A percentile compares a stretch with the other conserved stretches of the same genome.
Evolutionary conservation across 805 yeast genomes (phyloP).

Genomic region (Ogataea siamensis): DNA sequence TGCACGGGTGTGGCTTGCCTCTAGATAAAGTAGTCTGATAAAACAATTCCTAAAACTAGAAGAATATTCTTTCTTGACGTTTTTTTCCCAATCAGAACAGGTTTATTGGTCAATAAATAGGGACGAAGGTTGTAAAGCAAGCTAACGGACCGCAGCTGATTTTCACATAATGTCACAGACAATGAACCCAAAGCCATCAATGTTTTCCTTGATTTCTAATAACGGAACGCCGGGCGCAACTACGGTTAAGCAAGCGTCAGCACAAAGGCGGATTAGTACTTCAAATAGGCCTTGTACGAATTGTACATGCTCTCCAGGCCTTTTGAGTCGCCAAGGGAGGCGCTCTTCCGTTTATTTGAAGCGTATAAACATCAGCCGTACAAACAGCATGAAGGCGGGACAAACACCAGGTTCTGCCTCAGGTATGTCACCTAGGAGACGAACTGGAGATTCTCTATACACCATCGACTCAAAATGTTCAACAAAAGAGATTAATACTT

Average conservation of each 20-base stretch:
- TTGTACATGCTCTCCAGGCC: slow-evolving; percentile 85
- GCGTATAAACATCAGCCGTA: slow-evolving; percentile 29
- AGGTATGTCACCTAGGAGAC: slow-evolving; percentile 34
- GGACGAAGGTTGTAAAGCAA: too few relatives aligned
- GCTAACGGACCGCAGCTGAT: neutral
- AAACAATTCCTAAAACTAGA: neutral
- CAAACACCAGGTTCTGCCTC: slow-evolving; percentile 35
- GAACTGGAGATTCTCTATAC: slow-evolving; percentile 20
- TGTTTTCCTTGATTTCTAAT: slow-evolving; percentile 39
- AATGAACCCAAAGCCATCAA: slow-evolving; percentile 39
- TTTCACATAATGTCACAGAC: slow-evolving; percentile 28
- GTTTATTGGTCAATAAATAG: too few relatives aligned
- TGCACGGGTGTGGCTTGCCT: slow-evolving; percentile 2
- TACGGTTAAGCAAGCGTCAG: slow-evolving; percentile 27
- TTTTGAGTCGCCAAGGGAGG: slow-evolving; percentile 63
- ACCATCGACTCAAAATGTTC: slow-evolving; percentile 31
- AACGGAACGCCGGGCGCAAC: slow-evolving; percentile 34
- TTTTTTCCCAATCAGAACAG: neutral
- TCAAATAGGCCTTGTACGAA: slow-evolving; percentile 56
- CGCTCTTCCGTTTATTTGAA: slow-evolving; percentile 47
- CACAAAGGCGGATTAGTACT: slow-evolving; percentile 19
- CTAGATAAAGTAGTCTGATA: slow-evolving; percentile 10
- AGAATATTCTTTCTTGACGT: slow-evolving; percentile 4
- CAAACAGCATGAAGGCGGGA: slow-evolving; percentile 15
- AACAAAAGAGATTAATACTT: slow-evolving; percentile 51